phyloP scores from a whole-genome alignment of 169 alveolate genomes.

The Plasmodium reichenowi region DNA sequence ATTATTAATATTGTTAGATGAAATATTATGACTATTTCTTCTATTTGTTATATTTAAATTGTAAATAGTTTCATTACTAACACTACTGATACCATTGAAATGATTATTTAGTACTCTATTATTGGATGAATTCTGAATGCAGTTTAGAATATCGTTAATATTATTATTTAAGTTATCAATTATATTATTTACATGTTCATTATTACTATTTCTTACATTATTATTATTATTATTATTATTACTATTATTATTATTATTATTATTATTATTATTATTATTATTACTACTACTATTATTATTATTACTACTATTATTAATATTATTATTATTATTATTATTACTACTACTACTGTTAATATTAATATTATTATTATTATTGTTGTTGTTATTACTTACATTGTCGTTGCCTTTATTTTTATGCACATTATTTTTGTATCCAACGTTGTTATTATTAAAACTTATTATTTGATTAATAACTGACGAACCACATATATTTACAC shows the following conservation, averaged over 20 bases:
- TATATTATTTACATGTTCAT: conserved; percentile 62
- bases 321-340: conserved; percentile 43
- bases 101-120: conserved; percentile 43
- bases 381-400: conserved; percentile 23
- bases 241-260: conserved; percentile 23
- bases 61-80: conserved; percentile 67
- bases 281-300: conserved; percentile 44
- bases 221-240: conserved; percentile 10
- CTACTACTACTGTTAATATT: conserved; percentile 30
- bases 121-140: conserved; percentile 67
- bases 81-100: conserved; percentile 46
- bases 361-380: conserved; percentile 57
- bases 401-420: conserved; percentile 36
- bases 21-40: conserved; percentile 37
- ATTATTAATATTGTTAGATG: conserved; percentile 53
- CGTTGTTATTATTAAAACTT: conserved; percentile 11
- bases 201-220: conserved; percentile 38
- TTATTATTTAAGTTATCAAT: conserved; percentile 55
- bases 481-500: conserved; percentile 64
- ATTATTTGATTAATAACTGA: conserved; percentile 59
- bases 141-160: conserved; percentile 49
- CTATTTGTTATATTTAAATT: conserved; percentile 56
- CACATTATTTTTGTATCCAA: conserved; percentile 8
- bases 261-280: conserved; percentile 30
- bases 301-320: conserved; percentile 36